These are phyloP conservation scores for Fusarium napiforme DNA, from an alignment of 2,329 filamentous ascomycete species.

Conservation along the genomic window DNA sequence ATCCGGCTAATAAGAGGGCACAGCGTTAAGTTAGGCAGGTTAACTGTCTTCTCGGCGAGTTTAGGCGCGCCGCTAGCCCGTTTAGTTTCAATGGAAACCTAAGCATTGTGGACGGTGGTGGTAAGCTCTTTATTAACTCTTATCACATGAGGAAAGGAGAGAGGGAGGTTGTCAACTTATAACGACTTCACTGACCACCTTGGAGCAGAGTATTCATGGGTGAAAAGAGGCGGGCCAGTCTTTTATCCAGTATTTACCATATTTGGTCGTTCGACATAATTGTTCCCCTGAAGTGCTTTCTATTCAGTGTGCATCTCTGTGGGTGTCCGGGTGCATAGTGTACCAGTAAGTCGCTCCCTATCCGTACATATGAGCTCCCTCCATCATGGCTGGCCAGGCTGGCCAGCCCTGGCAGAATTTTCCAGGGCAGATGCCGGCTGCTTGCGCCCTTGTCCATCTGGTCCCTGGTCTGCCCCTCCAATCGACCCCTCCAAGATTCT, in stretches of 20 bases:
- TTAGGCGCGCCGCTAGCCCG: conserved; percentile 14
- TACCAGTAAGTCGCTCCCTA: not conserved
- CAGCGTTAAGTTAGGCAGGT: not conserved
- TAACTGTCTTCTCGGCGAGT: not conserved
- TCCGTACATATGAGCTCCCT: not conserved
- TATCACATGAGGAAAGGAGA: not conserved
- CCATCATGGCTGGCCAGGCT: not conserved
- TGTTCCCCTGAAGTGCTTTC: not conserved
- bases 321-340: not conserved
- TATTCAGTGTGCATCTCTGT: not conserved
- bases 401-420: conserved; percentile 6
- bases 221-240: not conserved
- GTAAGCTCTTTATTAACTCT: not conserved
- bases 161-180: not conserved
- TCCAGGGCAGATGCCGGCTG: conserved; percentile 1
- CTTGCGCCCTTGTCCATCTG: conserved; percentile 1
- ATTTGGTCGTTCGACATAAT: too few species aligned
- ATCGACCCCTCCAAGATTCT: conserved; percentile 8
- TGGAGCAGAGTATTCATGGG: not conserved
- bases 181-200: not conserved
- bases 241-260: not conserved
- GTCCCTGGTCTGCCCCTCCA: conserved; percentile 16
- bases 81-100: not conserved
- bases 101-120: not conserved
- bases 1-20: not conserved